Evolutionary conservation across 2,329 filamentous ascomycete species (phyloP), one percentile per base, ranked within the genome.

Genomic region (Colletotrichum abscissum): DNA sequence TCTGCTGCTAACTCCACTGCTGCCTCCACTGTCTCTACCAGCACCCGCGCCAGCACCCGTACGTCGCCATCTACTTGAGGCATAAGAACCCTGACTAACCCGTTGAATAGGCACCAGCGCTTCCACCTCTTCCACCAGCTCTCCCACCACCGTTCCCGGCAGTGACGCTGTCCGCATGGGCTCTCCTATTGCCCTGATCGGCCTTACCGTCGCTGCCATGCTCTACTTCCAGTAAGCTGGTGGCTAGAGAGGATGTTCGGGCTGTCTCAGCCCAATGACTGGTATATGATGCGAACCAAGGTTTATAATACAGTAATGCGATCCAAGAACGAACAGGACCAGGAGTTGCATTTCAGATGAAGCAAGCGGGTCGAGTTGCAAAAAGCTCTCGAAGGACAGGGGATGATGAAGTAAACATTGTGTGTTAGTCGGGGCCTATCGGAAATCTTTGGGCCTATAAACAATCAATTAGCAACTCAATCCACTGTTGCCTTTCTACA

Each of bases 141-240:
- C 72, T 55, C 82, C 79, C 78, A 80, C 77, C 79, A 81, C 69
- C 42, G 75, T 77, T 24, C 78, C 76, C 42, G 76, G 73, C 42
- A 67, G 72, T 58, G 76, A 77, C 62, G 70, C 76, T 46, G 76
- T 72, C 60, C 76, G 74, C 75, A 78, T 81, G 73, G 78, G 81
- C 73, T 85, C 83, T 24, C 81, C 84, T n/a, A 79, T 85, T 55
- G 84, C 83, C 55, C 78, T 85, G 35, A 78, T 85, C 75, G 78
- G 84, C 42, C 79, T 83, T 57, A 80, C 83, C 46, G 78, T 83
- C 54, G 83, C 82, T 65, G 81, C 82, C 64, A 81, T 85, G 74
- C 71, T 84, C 75, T 83, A 84, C 82, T 83, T 85, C 75, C 83
- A 85, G 80, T 85, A 83, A 79, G 66, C 72, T 56, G 55, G 33